A percentile compares a stretch with the other conserved stretches of the same genome.
phyloP scores from a whole-genome alignment of 2,329 filamentous ascomycete genomes.

The Xylaria sp. region DNA sequence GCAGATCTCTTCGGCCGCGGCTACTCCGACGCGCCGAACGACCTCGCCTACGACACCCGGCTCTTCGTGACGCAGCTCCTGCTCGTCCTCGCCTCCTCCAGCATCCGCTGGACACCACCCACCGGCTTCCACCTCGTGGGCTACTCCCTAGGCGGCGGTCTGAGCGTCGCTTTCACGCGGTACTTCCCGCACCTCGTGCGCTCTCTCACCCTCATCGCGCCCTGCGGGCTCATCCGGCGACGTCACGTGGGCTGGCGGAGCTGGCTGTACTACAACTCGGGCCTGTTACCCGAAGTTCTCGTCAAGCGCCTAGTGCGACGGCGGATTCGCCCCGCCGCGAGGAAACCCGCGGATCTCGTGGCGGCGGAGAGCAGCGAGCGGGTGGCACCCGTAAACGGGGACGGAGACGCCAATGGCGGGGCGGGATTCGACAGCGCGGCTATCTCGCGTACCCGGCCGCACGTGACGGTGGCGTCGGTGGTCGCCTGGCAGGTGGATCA shows the following conservation, averaged over 20 bases:
- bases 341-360: conserved; percentile 38
- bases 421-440: conserved; percentile 58
- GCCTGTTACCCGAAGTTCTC: conserved; percentile 68
- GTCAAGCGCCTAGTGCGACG: conserved; percentile 56
- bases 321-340: conserved; percentile 44
- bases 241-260: conserved; percentile 70
- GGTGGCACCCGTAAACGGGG: conserved; percentile 42
- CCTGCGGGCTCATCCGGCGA: conserved; percentile 74
- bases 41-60: conserved; percentile 69
- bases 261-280: conserved; percentile 70
- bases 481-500: conserved; percentile 76
- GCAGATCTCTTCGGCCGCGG: conserved; percentile 80
- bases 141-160: conserved; percentile 83
- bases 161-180: conserved; percentile 75
- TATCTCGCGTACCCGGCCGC: conserved; percentile 63
- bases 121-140: conserved; percentile 76
- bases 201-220: conserved; percentile 73
- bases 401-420: conserved; percentile 54
- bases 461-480: conserved; percentile 69
- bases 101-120: conserved; percentile 62
- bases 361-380: conserved; percentile 42
- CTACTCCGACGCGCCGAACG: conserved; percentile 75
- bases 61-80: conserved; percentile 75
- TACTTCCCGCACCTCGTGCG: conserved; percentile 74
- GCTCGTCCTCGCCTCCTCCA: conserved; percentile 72